Evolutionary conservation across 805 yeast species (phyloP), one percentile per base, ranked within the genome.

Genomic region (Yueomyces sp.): DNA sequence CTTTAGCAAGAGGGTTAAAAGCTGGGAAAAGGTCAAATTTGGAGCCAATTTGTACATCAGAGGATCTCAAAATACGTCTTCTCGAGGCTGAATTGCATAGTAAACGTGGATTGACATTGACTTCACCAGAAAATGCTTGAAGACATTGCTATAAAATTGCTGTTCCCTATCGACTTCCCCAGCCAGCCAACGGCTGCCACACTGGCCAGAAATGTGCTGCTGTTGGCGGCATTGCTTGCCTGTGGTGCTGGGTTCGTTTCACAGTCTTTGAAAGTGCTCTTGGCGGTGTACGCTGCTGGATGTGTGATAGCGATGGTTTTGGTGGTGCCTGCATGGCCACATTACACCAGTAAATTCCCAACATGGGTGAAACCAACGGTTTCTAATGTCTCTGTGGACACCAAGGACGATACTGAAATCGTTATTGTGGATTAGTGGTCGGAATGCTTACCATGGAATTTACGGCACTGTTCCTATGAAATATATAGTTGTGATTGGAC

Each of bases 261-360:
- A 28, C 74, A 73, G 46, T 68, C 77, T 42, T 52, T 81, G 4
- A 43, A 51, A 4, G 49, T 57, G 38, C 53, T 72, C 5, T 48
- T 74, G 27, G 59, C 59, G 42, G 51, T 67, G 9, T 73, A 73
- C 55, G 65, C 58, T 8, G 59, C 60, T 8, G 55, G 68, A 27
- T 51, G 66, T 26, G 32, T 63, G 1, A 29, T 67, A 3, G 54
- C 68, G 2, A 44, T 66, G 8, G 43, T 70, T 4, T 51, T 69
- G 4, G 70, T 69, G 3, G 62, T 77, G 26, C 85, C 86, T 31
- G 70, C 81, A 28, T 82, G 79, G 69, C 69, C 80, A 3, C 49
- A 58, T 5, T 82, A 73, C 55, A 79, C 68, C 42, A 63, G 65
- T 50, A 57, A 72, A 46, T 74, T 74, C 33, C 62, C 69, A 29